phyloP scores from a whole-genome alignment of 306 rosid species.

The Trichosanthes truncata region DNA sequence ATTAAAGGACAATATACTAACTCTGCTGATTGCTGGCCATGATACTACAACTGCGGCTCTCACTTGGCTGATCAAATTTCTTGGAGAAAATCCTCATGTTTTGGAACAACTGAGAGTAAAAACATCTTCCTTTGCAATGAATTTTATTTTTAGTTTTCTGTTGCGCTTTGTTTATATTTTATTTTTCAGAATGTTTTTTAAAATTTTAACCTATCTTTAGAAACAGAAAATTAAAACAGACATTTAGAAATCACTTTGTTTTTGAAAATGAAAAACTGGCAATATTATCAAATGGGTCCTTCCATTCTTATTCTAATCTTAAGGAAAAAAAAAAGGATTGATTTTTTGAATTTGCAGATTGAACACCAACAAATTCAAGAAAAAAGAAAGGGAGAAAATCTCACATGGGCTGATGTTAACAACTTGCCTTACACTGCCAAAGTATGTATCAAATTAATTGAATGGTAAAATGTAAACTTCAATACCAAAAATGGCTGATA shows the following conservation, averaged over 20 bases:
- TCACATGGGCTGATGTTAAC: conserved; percentile 72
- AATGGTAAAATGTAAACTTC: not conserved
- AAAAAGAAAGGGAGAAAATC: conserved; percentile 40
- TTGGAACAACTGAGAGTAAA: conserved; percentile 59
- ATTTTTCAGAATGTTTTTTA: no score
- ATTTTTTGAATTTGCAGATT: conserved; percentile 38
- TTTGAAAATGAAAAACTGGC: no score
- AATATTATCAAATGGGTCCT: no score
- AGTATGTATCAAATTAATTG: conserved; percentile 18
- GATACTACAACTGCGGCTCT: conserved; percentile 93
- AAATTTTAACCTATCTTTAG: no score
- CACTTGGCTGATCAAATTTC: conserved; percentile 75
- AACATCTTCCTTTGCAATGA: not conserved
- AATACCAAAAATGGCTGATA: not conserved
- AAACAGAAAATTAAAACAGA: no score
- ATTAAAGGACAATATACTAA: conserved; percentile 68
- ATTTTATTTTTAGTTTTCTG: not conserved
- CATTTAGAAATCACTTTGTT: no score
- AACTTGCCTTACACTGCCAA: conserved; percentile 70
- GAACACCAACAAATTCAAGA: conserved; percentile 58
- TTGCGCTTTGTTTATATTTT: no score
- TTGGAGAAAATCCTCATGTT: conserved; percentile 58
- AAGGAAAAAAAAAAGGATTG: not conserved
- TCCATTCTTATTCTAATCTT: not conserved
- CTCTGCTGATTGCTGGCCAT: conserved; percentile 80